These are phyloP conservation scores for Colletotrichum lupini DNA, from an alignment of 2,329 filamentous ascomycete genomes.

Conservation along the genomic window DNA sequence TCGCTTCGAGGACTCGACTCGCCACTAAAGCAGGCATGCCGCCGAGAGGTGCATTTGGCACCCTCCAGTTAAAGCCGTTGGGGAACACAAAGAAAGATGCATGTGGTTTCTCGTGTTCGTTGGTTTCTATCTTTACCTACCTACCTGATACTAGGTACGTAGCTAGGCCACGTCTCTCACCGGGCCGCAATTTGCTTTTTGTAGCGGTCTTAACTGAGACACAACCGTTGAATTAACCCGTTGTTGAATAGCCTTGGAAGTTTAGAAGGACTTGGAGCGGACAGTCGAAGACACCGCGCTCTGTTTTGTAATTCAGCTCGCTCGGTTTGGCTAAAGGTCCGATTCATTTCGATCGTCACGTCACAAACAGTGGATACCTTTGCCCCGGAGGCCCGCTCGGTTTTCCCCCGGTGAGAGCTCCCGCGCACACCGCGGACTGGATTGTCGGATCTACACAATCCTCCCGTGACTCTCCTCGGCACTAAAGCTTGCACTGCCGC, in stretches of 20 bases:
- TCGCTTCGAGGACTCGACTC: not conserved
- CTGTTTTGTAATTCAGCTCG: not conserved
- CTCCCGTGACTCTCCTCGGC: not conserved
- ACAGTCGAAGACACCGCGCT: not conserved
- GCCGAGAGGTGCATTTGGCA: not conserved
- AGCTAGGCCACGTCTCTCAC: not conserved
- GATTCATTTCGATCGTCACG: not conserved
- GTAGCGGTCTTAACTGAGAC: not conserved
- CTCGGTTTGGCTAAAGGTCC: not conserved
- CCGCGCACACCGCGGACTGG: not conserved
- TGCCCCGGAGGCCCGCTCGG: not conserved
- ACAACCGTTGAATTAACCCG: not conserved
- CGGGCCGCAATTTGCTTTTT: not conserved
- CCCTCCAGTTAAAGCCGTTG: not conserved
- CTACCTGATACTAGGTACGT: not conserved
- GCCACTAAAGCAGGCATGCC: not conserved
- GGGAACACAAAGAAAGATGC: not conserved
- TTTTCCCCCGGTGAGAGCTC: not conserved
- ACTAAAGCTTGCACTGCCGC: not conserved
- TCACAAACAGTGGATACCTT: not conserved
- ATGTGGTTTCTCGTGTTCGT: not conserved
- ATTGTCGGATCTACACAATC: not conserved
- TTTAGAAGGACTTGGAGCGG: not conserved
- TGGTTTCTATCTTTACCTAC: not conserved
- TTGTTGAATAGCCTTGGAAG: not conserved